Percentiles rank a stretch among this genome's conserved stretches.
phyloP scores from a whole-genome alignment of 2,329 filamentous ascomycete genomes.

The Cyanodermella asteris region DNA sequence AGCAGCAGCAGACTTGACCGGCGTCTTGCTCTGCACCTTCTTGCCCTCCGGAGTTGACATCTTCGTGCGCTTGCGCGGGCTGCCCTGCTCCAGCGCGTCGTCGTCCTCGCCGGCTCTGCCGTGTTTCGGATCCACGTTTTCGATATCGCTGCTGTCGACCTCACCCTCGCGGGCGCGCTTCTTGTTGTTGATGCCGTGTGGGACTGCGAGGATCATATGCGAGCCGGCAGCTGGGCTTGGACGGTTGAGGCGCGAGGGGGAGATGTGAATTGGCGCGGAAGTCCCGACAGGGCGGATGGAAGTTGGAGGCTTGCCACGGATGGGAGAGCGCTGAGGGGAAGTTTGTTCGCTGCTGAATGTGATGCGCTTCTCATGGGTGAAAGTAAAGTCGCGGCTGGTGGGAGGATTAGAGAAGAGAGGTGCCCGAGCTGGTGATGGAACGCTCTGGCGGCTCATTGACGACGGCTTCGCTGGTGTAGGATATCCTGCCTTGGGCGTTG shows the following conservation, averaged over 20 bases:
- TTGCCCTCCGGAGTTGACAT: constrained; percentile 7
- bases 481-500: constrained; percentile 5
- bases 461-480: constrained; percentile 1
- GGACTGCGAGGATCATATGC: too few species aligned
- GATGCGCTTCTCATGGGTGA: constrained; percentile 23
- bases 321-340: constrained; percentile 18
- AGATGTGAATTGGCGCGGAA: constrained; percentile 11
- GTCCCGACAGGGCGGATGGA: constrained; percentile 21
- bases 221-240: constrained; percentile 10
- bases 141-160: constrained; percentile 7
- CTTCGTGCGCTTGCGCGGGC: not conserved
- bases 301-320: constrained; percentile 16
- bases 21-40: constrained; percentile 9
- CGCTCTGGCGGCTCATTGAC: constrained; percentile 2
- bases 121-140: constrained; percentile 9
- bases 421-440: constrained; percentile 2
- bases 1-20: constrained; percentile 1
- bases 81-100: constrained; percentile 1
- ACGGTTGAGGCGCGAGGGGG: constrained; percentile 2
- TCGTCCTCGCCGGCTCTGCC: constrained; percentile 8
- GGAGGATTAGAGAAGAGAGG: not conserved
- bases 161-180: constrained; percentile 12
- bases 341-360: constrained; percentile 16
- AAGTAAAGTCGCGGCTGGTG: constrained; percentile 20
- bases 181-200: constrained; percentile 17